Conservation (phyloP, 441 rosid species). For the Isatis lusitanica region DNA sequence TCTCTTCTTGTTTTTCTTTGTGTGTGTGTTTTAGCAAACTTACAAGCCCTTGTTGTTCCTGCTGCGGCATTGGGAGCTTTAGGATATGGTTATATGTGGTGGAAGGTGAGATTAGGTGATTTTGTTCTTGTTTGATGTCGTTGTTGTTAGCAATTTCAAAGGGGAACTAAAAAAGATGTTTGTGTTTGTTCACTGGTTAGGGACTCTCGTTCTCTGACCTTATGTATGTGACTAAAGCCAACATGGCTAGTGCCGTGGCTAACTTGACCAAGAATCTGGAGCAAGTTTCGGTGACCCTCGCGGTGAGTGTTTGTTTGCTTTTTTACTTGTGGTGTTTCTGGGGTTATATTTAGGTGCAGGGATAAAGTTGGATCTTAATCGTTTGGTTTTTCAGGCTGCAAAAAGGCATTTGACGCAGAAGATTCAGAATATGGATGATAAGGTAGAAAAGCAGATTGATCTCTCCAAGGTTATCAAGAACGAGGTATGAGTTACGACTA, state of each 20-base stretch:
- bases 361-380: not conserved
- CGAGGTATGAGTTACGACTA: constrained; percentile 46
- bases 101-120: constrained; percentile 63
- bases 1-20: not conserved
- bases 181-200: constrained; percentile 38
- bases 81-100: constrained; percentile 99
- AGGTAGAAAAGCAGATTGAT: constrained; percentile 80
- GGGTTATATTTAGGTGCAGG: not conserved
- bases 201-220: constrained; percentile 86
- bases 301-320: constrained; percentile 51
- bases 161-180: not conserved
- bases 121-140: not conserved
- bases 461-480: constrained; percentile 67
- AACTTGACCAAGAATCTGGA: constrained; percentile 87
- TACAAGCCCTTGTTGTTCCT: constrained; percentile 61
- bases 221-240: constrained; percentile 82
- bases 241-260: constrained; percentile 79
- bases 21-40: constrained; percentile 45
- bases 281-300: constrained; percentile 66
- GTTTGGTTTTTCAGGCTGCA: constrained; percentile 56
- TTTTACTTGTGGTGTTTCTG: constrained; percentile 15
- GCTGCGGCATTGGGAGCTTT: constrained; percentile 81
- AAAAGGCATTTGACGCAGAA: constrained; percentile 91
- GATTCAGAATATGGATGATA: constrained; percentile 79
- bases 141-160: not conserved